Evolutionary conservation across 768 basidiomycete species (phyloP), one percentile per base, ranked within the genome.

Genomic region (Boletus tomentosulus): DNA sequence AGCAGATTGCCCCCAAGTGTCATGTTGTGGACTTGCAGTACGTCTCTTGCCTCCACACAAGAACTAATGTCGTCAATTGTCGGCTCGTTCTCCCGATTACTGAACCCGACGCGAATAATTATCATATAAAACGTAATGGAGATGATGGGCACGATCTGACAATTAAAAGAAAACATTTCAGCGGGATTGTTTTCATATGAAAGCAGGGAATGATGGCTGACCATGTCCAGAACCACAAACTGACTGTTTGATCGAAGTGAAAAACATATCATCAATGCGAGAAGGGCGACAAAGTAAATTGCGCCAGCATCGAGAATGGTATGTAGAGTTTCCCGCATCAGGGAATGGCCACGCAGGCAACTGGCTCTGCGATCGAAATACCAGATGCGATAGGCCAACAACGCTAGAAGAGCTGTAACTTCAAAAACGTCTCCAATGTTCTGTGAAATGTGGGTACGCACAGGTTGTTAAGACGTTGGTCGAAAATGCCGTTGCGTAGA

Each of bases 101-200:
- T 42, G 41, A 25, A 10, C 27, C 53, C 44, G 24, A 58, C 48
- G 3, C 53, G 53, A 30, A 60, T 51, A 3, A 58, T 58, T 3
- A 58, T 47, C 56, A 52, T 55, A 47, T 60, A 60, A 43, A 55
- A 60, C 25, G 50, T 48, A 39, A 60, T 60, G 24, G 56, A 49
- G 13, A 60, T 60, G 39, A 58, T 58, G 6, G 58, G 50, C 12
- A 48, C 34, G 9, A 54, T 12, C 50, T 50, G n/a, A 8, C 2
- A n/a, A 50, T 30, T 24, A 8, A 30, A 1, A 28, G 33, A 4
- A 11, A 6, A 41, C 4, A 13, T 25, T 3, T 52, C 39, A 53
- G n/a, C 15, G 33, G 1, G 7, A 13, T 25, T 12, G 4, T 30
- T 28, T 28, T 27, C 34, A 9, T 16, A 3, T 16, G 12, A 3